Evolutionary conservation across 2,329 filamentous ascomycete species (phyloP), one percentile per base, ranked within the genome.

Genomic region (Fusarium sp.): DNA sequence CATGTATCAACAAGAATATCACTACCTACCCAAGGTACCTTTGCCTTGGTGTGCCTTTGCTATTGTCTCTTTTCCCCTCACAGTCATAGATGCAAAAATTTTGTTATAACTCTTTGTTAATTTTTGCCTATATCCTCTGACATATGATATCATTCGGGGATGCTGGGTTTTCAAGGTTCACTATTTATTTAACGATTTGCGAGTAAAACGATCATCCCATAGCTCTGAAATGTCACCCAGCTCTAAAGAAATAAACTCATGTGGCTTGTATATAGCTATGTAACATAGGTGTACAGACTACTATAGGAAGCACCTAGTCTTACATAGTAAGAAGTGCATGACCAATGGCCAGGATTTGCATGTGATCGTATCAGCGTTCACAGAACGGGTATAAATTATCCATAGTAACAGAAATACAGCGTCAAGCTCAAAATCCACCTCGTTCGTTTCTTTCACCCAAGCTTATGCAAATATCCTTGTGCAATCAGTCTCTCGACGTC

Each of bases 401-500:
- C n/a, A n/a, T n/a, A n/a, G n/a, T 53, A 59, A 50, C 25, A 39
- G 13, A 46, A 51, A 59, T 13, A 36, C 31, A 35, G 27, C 43
- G 37, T 21, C 27, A 29, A 27, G 5, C 29, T 37, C 23, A 49
- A n/a, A 53, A 27, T 35, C 14, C 23, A 36, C 10, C 19, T 9
- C 27, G 11, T 15, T 9, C 27, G 11, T 15, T 25, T 25, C 23
- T 43, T 91, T 29, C 82, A 97, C 73, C 87, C 88, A 67, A 99
- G 82, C 70, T 93, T 93, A 76, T 97, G 93, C 63, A 99, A 80
- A 78, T 97, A 99, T 17, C 95, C 95, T 74, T 98, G 94, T 14
- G 92, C 86, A 71, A 99, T 97, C 68, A 99, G 77, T 46, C 93
- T 86, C 77, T 99, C 95, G 7, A 99, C 95, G 77, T 99, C 95